Conservation (phyloP, 148 eudicot species). For the Chenopodium album region DNA sequence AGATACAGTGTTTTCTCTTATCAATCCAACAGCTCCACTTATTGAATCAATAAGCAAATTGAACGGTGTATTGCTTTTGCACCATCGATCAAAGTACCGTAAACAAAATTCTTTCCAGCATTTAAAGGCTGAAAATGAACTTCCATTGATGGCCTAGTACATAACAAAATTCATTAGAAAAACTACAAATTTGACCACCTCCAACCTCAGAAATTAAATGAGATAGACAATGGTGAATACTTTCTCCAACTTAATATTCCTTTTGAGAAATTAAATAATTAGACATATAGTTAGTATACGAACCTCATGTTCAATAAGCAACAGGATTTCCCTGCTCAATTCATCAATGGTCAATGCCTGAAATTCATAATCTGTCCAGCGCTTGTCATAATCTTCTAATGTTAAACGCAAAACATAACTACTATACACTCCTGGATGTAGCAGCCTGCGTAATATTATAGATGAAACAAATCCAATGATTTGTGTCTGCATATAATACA, state of each 20-base stretch:
- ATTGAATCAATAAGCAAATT: constrained; percentile 69
- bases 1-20: constrained; percentile 70
- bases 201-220: neutral
- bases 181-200: neutral
- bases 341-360: constrained; percentile 66
- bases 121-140: constrained; percentile 59
- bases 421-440: constrained; percentile 75
- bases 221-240: neutral
- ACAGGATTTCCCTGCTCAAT: constrained; percentile 65
- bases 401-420: constrained; percentile 57
- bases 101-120: constrained; percentile 74
- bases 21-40: constrained; percentile 67
- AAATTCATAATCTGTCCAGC: constrained; percentile 77
- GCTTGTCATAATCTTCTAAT: constrained; percentile 67
- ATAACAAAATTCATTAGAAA: constrained; percentile 32
- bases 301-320: constrained; percentile 83
- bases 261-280: neutral
- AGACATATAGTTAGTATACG: neutral
- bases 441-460: constrained; percentile 71
- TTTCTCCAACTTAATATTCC: neutral
- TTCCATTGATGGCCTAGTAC: constrained; percentile 61
- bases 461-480: constrained; percentile 67
- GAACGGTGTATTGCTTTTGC: constrained; percentile 59
- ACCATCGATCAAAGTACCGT: constrained; percentile 65
- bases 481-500: constrained; percentile 61